Conservation (phyloP, 2,329 filamentous ascomycete species). For the Beauveria sp. region DNA sequence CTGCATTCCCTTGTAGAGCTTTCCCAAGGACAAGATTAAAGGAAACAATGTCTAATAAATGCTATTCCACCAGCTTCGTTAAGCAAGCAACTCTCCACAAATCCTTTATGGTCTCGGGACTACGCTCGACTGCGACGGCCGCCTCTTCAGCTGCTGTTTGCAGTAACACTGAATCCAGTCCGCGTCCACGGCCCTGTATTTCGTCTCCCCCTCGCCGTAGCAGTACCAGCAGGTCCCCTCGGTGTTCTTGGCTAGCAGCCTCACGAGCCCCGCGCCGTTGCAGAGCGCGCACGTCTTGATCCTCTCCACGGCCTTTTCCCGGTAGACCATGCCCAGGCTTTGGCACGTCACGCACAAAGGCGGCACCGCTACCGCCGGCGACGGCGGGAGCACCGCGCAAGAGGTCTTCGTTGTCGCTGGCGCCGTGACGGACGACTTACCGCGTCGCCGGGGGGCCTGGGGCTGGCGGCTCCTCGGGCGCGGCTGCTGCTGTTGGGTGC, state of each 20-base stretch:
- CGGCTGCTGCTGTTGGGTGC: neutral
- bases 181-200: neutral
- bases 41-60: no score
- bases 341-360: neutral
- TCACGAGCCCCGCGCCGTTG: neutral
- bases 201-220: constrained; percentile 1
- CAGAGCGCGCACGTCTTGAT: neutral
- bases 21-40: no score
- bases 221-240: neutral
- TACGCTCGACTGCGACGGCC: neutral
- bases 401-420: neutral
- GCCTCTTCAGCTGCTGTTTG: neutral
- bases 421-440: neutral
- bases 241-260: no score
- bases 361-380: neutral
- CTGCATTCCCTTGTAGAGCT: no score
- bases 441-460: neutral
- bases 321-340: neutral
- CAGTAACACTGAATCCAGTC: neutral
- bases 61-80: no score
- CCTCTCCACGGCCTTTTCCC: neutral
- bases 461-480: neutral
- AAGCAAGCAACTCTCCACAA: no score
- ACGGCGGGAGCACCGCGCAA: neutral
- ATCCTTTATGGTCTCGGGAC: neutral